Base-by-base conservation (phyloP, 1,284 basidiomycete genomes). In the Heterobasidion irregulare region DNA sequence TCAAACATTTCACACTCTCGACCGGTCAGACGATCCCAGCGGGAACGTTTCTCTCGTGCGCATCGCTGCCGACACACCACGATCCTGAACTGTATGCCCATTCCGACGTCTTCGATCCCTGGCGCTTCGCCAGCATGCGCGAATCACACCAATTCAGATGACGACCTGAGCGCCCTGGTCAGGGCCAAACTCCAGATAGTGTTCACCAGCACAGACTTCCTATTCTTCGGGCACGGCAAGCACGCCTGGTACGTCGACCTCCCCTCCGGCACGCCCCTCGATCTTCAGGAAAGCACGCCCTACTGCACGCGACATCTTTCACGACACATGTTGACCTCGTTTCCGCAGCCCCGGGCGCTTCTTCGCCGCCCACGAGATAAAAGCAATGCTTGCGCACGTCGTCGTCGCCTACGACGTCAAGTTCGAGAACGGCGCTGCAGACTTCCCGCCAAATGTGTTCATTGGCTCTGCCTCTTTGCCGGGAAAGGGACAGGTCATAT, bases 11-110 rank as follows among this genome's bases (percentile, higher is more conserved):
- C 58, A 71, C 67, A 0, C 72, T 76, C 58, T 70, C 71, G 0
- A 70, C 77, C 53, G 77, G 75, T 3, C 69, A 68, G 3, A 62
- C 65, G 26, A 56, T 78, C 8, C 76, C 75, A 1, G 62, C 66
- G 32, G 75, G 75, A 13, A 46, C 50, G 15, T 8, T 47, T n/a
- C 44, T 57, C 43, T 26, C 26, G 3, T 35, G 33, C 47, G 13
- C 70, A 0, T 33, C 62, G 1, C 35, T 45, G 8, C 56, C 65
- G 2, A 51, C 60, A 6, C 70, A 72, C 51, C 64, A 56, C 15
- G 66, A 72, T 43, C 56, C 55, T 8, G 52, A 49, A 5, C 47
- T 64, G 16, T 70, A 71, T 53, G 50, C 62, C 2, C 59, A 67
- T 43, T 50, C 68, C 0, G 49, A 59, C 0, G 57, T 52, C 1